Percentiles rank a stretch among this genome's conserved stretches.
Conservation (phyloP, 2,329 filamentous ascomycete species). For the Boeremia lycopersici region DNA sequence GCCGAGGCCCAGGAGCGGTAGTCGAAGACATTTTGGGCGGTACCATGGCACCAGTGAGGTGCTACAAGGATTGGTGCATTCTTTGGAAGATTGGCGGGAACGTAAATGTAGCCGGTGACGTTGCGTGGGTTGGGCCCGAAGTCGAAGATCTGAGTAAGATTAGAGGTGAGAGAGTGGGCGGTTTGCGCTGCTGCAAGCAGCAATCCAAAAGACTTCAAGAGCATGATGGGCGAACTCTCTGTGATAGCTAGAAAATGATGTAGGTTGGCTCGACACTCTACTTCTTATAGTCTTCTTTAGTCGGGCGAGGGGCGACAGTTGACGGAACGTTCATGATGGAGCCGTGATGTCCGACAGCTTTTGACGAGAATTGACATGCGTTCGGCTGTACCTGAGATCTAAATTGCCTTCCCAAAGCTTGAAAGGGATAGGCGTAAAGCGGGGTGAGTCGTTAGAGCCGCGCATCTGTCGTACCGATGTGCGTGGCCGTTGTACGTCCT, state of each 20-base stretch:
- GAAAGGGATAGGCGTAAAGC: background rate
- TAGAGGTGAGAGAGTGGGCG: conserved; percentile 33
- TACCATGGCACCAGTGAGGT: conserved; percentile 44
- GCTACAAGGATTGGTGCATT: conserved; percentile 41
- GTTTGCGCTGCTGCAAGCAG: conserved; percentile 22
- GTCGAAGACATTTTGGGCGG: conserved; percentile 38
- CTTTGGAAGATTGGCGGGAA: conserved; percentile 34
- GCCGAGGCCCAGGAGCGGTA: conserved; percentile 36
- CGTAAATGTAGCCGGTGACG: conserved; percentile 43
- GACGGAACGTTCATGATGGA: background rate
- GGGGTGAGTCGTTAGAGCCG: background rate
- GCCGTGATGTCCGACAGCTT: background rate
- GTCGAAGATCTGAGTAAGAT: conserved; percentile 33
- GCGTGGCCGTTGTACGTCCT: background rate
- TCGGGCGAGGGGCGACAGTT: conserved; percentile 5
- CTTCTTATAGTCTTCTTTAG: conserved; percentile 8
- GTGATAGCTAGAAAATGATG: background rate
- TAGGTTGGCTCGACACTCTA: background rate
- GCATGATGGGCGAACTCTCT: background rate
- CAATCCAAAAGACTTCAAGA: conserved; percentile 9
- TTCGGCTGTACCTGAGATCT: background rate
- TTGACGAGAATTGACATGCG: conserved; percentile 1
- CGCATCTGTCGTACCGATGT: background rate
- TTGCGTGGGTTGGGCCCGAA: conserved; percentile 44
- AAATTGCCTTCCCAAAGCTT: conserved; percentile 2